Base-by-base conservation (phyloP, 2,329 filamentous ascomycete genomes). In the Westerdykella ornata region DNA sequence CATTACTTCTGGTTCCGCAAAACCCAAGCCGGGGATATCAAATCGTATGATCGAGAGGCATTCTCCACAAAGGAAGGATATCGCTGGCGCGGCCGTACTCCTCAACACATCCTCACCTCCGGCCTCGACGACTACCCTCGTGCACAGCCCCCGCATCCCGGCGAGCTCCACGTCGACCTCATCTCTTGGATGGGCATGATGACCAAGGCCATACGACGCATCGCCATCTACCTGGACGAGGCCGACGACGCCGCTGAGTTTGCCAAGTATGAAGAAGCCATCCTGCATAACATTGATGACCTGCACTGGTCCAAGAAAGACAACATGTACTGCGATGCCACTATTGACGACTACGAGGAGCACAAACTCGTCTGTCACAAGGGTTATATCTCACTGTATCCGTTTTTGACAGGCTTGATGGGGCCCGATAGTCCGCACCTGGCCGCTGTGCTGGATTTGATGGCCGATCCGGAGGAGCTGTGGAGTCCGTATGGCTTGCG, bases 101-200 rank as follows among this genome's bases (percentile, higher is more conserved):
- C 85, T 26, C 78, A 81, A 36, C 92, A 97, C 63, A 84, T 94
- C 47, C 75, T 98, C 37, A 94, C 92, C 4, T 95, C 88, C 39
- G 92, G 92, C 2, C 78, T 98, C 2, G 92, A 98, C 58, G 92
- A 98, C 69, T 98, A 97, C 62, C 92, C 92, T 37, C 86, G 92
- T 37, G 77, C 92, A 7, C 87, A 94, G 66, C 89, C 92, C 12
- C 92, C 92, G 18, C 89, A 96, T 64, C 90, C 92, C 0, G 90
- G 88, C 57, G 92, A 98, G 77, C 77, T 98, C 37, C 90, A 98
- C 64, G 82, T 94, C 20, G 92, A 98, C 67, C 75, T 97, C 40
- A 85, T 98, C 65, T 86, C 86, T 39, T 98, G 92, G 92, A 85
- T 98, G 69, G 92, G 90, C n/a, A 80, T 96, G 71, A 94, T 96